Percentiles rank a stretch among this genome's conserved stretches.
Evolutionary conservation across 2,329 filamentous ascomycete species (phyloP).

Genomic region (Fusarium pilosicola): DNA sequence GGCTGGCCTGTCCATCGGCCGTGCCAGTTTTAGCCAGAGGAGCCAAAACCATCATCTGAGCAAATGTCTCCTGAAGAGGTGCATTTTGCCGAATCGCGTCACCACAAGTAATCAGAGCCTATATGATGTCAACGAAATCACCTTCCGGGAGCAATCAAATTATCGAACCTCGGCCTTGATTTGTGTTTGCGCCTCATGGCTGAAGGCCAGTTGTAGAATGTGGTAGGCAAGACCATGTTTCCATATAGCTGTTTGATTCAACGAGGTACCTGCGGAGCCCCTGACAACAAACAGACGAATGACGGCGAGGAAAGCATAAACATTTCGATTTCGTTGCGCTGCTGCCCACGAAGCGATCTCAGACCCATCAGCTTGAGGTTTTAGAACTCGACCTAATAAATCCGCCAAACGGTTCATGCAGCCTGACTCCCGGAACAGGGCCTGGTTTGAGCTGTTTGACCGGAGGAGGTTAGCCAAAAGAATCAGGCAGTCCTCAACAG

Average conservation of each 20-base stretch:
- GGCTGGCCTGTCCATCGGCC: slow-evolving; percentile 58
- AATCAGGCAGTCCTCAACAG: slow-evolving; percentile 92
- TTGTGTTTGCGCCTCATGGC: slow-evolving; percentile 73
- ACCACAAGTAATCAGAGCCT: slow-evolving; percentile 85
- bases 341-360: slow-evolving; percentile 79
- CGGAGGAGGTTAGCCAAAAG: slow-evolving; percentile 88
- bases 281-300: slow-evolving; percentile 84
- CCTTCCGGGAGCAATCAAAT: neutral
- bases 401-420: slow-evolving; percentile 77
- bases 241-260: slow-evolving; percentile 89
- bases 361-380: slow-evolving; percentile 61
- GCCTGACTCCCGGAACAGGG: slow-evolving; percentile 90
- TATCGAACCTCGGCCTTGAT: slow-evolving; percentile 80
- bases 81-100: slow-evolving; percentile 87
- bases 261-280: slow-evolving; percentile 81
- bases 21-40: slow-evolving; percentile 56
- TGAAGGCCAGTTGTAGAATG: slow-evolving; percentile 85
- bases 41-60: slow-evolving; percentile 80
- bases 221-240: slow-evolving; percentile 82
- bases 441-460: slow-evolving; percentile 91
- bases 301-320: slow-evolving; percentile 89
- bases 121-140: slow-evolving; percentile 30
- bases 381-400: slow-evolving; percentile 70
- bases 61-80: slow-evolving; percentile 86
- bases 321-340: slow-evolving; percentile 84